These are phyloP conservation scores for Lanmaoa pseudosensibilis DNA, from an alignment of 768 basidiomycete genomes.

Conservation along the genomic window DNA sequence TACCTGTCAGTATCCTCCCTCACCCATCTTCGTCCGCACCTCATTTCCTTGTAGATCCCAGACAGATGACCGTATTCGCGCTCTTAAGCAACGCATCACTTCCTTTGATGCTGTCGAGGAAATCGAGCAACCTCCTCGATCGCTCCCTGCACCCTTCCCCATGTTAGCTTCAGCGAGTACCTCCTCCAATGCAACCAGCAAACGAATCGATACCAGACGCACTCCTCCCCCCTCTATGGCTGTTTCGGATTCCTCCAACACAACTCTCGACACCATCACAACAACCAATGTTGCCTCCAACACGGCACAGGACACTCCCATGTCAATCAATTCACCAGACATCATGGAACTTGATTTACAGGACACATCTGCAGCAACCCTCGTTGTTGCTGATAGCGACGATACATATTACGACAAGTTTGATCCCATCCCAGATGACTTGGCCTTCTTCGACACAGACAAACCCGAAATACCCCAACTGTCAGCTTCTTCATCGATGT, in stretches of 20 bases:
- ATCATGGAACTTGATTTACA: conserved; percentile 24
- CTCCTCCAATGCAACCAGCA: background rate
- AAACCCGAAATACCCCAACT: conserved; percentile 8
- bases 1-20: conserved; percentile 36
- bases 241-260: conserved; percentile 18
- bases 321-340: conserved; percentile 10
- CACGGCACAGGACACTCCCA: background rate
- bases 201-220: conserved; percentile 2
- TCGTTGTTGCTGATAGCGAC: conserved; percentile 40
- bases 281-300: background rate
- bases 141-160: background rate
- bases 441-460: conserved; percentile 14
- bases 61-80: conserved; percentile 38
- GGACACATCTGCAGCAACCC: conserved; percentile 16
- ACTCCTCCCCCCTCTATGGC: conserved; percentile 18
- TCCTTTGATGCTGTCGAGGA: conserved; percentile 7
- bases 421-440: conserved; percentile 32
- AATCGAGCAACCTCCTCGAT: background rate
- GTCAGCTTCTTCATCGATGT: conserved; percentile 12
- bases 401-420: conserved; percentile 49
- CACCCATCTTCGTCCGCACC: background rate
- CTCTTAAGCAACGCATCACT: conserved; percentile 38
- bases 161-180: conserved; percentile 1
- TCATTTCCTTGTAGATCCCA: conserved; percentile 31
- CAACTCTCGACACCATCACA: conserved; percentile 5